A percentile compares a stretch with the other conserved stretches of the same genome.
Evolutionary conservation across 306 rosid genomes (phyloP).

Genomic region (Vigna unguiculata): DNA sequence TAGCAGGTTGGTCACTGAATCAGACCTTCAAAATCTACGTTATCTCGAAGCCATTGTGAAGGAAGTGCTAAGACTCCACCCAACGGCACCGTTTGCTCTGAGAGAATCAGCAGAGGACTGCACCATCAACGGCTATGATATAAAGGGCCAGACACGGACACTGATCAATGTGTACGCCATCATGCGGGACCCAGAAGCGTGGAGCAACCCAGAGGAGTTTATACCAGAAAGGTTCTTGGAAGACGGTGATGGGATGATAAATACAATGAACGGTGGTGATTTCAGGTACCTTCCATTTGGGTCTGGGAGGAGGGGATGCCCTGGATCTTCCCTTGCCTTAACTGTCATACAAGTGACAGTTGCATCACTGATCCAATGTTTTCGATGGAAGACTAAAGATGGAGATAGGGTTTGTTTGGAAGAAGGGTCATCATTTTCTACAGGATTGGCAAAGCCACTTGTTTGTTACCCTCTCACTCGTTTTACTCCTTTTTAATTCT

Average conservation of each 20-base stretch:
- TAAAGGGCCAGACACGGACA: constrained; percentile 47
- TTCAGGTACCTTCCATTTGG: constrained; percentile 62
- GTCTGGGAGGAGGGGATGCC: constrained; percentile 59
- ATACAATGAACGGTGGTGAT: constrained; percentile 41
- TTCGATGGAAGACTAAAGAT: constrained; percentile 50
- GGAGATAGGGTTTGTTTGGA: constrained; percentile 46
- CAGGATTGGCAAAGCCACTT: constrained; percentile 49
- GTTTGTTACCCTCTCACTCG: constrained; percentile 49
- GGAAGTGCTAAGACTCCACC: constrained; percentile 56
- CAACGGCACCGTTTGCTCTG: constrained; percentile 50
- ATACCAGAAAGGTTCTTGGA: constrained; percentile 53
- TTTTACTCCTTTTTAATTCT: constrained; percentile 41
- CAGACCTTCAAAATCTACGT: constrained; percentile 49
- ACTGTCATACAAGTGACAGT: constrained; percentile 43
- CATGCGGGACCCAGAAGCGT: constrained; percentile 62
- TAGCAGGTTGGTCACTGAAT: constrained; percentile 46
- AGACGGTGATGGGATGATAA: neutral
- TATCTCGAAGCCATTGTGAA: constrained; percentile 54
- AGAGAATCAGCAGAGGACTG: constrained; percentile 48
- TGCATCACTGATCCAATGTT: constrained; percentile 55
- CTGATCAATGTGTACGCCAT: constrained; percentile 57
- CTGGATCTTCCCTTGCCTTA: constrained; percentile 52
- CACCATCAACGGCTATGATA: constrained; percentile 50
- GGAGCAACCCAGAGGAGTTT: constrained; percentile 57
- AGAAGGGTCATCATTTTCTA: constrained; percentile 56